These are phyloP conservation scores for Mortierella polycephala DNA, from an alignment of 371 early-diverging fungal genomes.

Conservation along the genomic window DNA sequence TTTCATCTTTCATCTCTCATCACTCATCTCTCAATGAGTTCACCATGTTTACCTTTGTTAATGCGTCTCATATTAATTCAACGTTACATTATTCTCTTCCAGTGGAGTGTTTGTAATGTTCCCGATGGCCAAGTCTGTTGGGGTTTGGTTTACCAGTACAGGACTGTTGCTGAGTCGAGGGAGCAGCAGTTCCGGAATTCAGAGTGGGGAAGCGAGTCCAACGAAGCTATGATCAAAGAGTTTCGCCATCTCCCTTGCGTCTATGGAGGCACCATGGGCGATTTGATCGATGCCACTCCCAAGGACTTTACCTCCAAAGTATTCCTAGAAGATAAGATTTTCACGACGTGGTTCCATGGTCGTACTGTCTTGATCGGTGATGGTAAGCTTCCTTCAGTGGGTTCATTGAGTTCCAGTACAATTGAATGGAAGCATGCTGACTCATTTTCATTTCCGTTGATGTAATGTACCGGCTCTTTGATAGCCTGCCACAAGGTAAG, in stretches of 20 bases:
- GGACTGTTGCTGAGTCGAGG: neutral
- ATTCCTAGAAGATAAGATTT: slow-evolving; percentile 29
- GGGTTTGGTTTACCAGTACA: slow-evolving; percentile 7
- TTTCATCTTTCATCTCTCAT: neutral
- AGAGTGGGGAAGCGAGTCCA: slow-evolving; percentile 24
- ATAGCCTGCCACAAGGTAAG: too few species aligned
- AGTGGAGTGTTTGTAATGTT: neutral
- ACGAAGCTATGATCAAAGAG: slow-evolving; percentile 5
- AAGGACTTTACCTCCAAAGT: slow-evolving; percentile 25
- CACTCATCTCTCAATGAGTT: too few species aligned
- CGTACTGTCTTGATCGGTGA: slow-evolving; percentile 26
- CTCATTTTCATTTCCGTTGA: too few species aligned
- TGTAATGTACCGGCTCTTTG: too few species aligned
- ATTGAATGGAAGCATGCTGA: neutral
- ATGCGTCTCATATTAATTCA: too few species aligned
- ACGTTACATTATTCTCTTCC: neutral
- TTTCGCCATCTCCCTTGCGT: neutral
- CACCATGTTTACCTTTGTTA: too few species aligned
- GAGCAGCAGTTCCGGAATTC: slow-evolving; percentile 7
- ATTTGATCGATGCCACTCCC: slow-evolving; percentile 23
- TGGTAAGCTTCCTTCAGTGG: slow-evolving; percentile 8
- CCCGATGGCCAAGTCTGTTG: slow-evolving; percentile 20
- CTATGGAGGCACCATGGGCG: slow-evolving; percentile 20
- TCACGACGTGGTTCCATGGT: slow-evolving; percentile 33
- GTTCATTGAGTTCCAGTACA: too few species aligned